Evolutionary conservation across 2,329 filamentous ascomycete species (phyloP).

Genomic region (Alternaria atra): DNA sequence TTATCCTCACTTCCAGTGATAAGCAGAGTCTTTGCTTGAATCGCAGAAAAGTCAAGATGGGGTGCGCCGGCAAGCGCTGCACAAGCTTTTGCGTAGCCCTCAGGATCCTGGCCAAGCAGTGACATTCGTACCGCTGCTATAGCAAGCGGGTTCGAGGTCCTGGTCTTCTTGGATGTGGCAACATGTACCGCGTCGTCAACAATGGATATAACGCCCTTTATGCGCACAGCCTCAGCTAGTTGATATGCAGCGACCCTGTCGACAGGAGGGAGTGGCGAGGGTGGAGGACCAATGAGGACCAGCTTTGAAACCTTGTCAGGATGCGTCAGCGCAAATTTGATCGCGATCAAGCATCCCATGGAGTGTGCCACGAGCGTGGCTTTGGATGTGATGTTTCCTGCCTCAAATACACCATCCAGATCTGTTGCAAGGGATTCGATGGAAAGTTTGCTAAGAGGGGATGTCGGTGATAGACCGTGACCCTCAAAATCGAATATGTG

Average conservation of each 20-base stretch:
- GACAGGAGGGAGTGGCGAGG: background rate
- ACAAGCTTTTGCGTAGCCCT: slow-evolving; percentile 65
- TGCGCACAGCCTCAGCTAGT: background rate
- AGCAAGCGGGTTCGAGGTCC: slow-evolving; percentile 50
- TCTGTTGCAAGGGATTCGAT: slow-evolving; percentile 51
- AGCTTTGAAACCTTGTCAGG: slow-evolving; percentile 29
- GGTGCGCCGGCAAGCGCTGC: slow-evolving; percentile 57
- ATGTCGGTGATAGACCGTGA: slow-evolving; percentile 64
- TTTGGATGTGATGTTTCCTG: slow-evolving; percentile 39
- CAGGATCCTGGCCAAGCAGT: slow-evolving; percentile 60
- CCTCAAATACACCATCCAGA: slow-evolving; percentile 51
- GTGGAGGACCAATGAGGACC: background rate
- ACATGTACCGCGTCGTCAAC: background rate
- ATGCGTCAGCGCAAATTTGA: slow-evolving; percentile 53
- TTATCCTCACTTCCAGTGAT: background rate
- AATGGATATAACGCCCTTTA: slow-evolving; percentile 39
- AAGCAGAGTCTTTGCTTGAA: background rate
- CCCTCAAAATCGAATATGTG: slow-evolving; percentile 66
- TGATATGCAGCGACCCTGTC: background rate
- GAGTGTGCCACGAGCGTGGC: slow-evolving; percentile 62
- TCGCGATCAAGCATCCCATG: slow-evolving; percentile 61
- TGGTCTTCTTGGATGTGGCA: background rate
- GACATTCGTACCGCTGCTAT: slow-evolving; percentile 55
- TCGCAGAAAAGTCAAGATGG: slow-evolving; percentile 42
- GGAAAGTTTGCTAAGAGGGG: slow-evolving; percentile 55